Evolutionary conservation across 2,329 filamentous ascomycete genomes (phyloP).

Genomic region (Penicillium sp.): DNA sequence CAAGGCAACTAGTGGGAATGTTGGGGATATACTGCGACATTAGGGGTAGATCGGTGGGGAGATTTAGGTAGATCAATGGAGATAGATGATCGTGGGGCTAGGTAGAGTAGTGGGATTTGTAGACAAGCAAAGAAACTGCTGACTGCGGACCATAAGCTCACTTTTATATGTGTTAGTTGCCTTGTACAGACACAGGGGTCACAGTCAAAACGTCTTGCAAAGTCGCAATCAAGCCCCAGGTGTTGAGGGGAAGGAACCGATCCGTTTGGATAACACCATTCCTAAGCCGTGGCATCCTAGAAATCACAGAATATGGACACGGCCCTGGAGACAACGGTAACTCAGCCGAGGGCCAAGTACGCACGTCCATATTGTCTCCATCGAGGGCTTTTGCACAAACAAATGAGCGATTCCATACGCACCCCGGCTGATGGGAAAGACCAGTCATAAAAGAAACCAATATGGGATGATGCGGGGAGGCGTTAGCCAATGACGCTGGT

Average conservation of each 20-base stretch:
- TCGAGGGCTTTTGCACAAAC: not conserved
- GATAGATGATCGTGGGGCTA: not conserved
- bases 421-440: not conserved
- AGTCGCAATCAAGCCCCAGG: not conserved
- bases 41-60: conserved; percentile 3
- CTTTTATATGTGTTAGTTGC: not conserved
- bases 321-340: not conserved
- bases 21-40: conserved; percentile 23
- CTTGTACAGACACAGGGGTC: not conserved
- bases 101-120: not conserved
- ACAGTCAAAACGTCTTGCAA: not conserved
- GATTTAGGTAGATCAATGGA: not conserved
- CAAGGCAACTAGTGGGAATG: conserved; percentile 15
- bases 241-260: not conserved
- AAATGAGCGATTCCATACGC: not conserved
- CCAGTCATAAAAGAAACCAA: not conserved
- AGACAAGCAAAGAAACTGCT: not conserved
- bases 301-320: not conserved
- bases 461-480: not conserved
- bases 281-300: not conserved
- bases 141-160: not conserved
- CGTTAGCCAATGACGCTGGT: not conserved
- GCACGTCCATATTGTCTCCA: not conserved
- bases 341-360: not conserved
- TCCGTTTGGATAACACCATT: not conserved